Conservation (phyloP, 1,284 basidiomycete species). For the Testicularia cyperi region DNA sequence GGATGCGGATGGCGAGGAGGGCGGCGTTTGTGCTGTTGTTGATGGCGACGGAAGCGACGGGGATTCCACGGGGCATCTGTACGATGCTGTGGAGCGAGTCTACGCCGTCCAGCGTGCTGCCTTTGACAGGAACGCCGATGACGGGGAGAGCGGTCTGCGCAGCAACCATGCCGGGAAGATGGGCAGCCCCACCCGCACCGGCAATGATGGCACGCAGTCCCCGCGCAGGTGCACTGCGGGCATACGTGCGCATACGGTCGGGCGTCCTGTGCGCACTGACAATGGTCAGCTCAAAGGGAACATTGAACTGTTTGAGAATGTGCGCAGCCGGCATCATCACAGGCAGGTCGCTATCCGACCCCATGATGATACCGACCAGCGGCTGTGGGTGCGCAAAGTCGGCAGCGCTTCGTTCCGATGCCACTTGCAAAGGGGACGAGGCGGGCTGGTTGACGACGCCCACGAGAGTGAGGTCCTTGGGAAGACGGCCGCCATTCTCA, state of each 20-base stretch:
- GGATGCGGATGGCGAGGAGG: slow-evolving; percentile 83
- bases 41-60: slow-evolving; percentile 95
- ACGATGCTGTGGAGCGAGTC: slow-evolving; percentile 96
- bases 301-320: slow-evolving; percentile 76
- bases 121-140: slow-evolving; percentile 95
- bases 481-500: slow-evolving; percentile 29
- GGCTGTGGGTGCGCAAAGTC: slow-evolving; percentile 67
- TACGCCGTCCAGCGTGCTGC: slow-evolving; percentile 88
- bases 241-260: slow-evolving; percentile 80
- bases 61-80: slow-evolving; percentile 97
- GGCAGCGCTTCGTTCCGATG: slow-evolving; percentile 26
- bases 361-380: slow-evolving; percentile 95
- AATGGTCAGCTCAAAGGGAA: slow-evolving; percentile 93
- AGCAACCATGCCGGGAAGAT: slow-evolving; percentile 97
- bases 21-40: slow-evolving; percentile 94
- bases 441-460: slow-evolving; percentile 25
- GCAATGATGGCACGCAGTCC: slow-evolving; percentile 83
- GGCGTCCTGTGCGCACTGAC: slow-evolving; percentile 96
- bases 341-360: slow-evolving; percentile 94
- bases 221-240: slow-evolving; percentile 73
- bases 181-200: slow-evolving; percentile 94
- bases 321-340: slow-evolving; percentile 86
- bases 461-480: slow-evolving; percentile 25
- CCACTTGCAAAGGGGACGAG: neutral
- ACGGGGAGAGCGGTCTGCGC: slow-evolving; percentile 90